Percentiles rank a stretch among this genome's conserved stretches.
These are phyloP conservation scores for Colletotrichum euphorbiae DNA, from an alignment of 2,329 filamentous ascomycete genomes.

Conservation along the genomic window DNA sequence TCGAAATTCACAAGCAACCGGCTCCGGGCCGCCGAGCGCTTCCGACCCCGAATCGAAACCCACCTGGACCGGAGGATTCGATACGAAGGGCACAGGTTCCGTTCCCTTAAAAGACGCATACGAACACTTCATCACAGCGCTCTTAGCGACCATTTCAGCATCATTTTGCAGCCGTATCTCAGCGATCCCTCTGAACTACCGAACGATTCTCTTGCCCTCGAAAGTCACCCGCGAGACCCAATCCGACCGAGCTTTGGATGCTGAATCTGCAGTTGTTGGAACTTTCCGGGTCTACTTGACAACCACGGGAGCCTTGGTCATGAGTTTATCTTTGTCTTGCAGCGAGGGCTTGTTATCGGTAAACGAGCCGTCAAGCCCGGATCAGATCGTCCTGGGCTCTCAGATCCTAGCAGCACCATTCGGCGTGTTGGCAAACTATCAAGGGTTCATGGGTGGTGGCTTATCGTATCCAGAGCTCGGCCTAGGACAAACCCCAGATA, in stretches of 20 bases:
- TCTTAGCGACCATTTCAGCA: slow-evolving; percentile 62
- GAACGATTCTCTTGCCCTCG: slow-evolving; percentile 59
- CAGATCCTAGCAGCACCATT: slow-evolving; percentile 67
- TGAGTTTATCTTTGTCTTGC: slow-evolving; percentile 60
- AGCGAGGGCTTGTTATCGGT: slow-evolving; percentile 61
- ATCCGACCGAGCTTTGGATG: slow-evolving; percentile 16
- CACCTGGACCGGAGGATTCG: slow-evolving; percentile 42
- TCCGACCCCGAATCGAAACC: slow-evolving; percentile 44
- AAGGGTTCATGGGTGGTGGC: slow-evolving; percentile 50
- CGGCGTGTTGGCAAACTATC: slow-evolving; percentile 60
- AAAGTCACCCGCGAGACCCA: slow-evolving; percentile 35
- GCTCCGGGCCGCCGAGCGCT: slow-evolving; percentile 44
- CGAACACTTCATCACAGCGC: slow-evolving; percentile 66
- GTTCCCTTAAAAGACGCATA: slow-evolving; percentile 60
- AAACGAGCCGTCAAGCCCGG: slow-evolving; percentile 56
- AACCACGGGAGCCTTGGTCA: slow-evolving; percentile 65
- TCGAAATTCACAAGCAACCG: slow-evolving; percentile 44
- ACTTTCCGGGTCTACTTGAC: slow-evolving; percentile 67
- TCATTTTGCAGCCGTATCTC: slow-evolving; percentile 61
- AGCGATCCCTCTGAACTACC: slow-evolving; percentile 65
- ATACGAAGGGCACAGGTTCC: slow-evolving; percentile 50
- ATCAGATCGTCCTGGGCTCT: slow-evolving; percentile 54
- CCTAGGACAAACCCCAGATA: slow-evolving; percentile 64
- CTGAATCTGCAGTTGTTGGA: slow-evolving; percentile 46
- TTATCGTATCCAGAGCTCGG: slow-evolving; percentile 50